Evolutionary conservation across 2,329 filamentous ascomycete genomes (phyloP).

Genomic region (Ophiostoma populinum): DNA sequence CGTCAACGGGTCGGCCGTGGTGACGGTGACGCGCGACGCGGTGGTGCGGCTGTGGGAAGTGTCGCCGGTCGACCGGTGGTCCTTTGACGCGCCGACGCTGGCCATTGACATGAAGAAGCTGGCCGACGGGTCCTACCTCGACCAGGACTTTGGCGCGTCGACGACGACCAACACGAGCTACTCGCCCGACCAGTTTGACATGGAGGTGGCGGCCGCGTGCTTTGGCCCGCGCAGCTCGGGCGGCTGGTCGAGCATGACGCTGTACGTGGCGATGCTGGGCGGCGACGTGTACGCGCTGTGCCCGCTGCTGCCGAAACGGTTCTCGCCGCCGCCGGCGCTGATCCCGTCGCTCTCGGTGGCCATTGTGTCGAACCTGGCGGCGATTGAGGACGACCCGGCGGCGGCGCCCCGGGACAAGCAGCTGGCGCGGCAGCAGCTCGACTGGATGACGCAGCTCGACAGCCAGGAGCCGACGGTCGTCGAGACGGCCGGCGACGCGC

Average conservation of each 20-base stretch:
- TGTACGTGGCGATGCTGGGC: conserved; percentile 91
- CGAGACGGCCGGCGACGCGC: conserved; percentile 31
- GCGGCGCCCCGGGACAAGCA: conserved; percentile 35
- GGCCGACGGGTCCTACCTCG: conserved; percentile 62
- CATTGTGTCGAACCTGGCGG: conserved; percentile 56
- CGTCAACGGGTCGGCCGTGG: conserved; percentile 60
- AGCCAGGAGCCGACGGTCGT: conserved; percentile 41
- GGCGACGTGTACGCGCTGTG: conserved; percentile 90
- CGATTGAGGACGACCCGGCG: conserved; percentile 40
- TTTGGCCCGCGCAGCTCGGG: conserved; percentile 53
- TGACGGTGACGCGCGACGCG: conserved; percentile 78
- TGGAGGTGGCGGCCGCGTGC: conserved; percentile 80
- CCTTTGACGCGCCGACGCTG: conserved; percentile 68
- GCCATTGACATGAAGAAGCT: conserved; percentile 81
- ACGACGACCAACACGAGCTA: conserved; percentile 64
- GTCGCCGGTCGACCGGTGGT: conserved; percentile 66
- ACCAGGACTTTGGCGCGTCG: conserved; percentile 70
- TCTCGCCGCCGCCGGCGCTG: conserved; percentile 60
- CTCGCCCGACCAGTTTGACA: conserved; percentile 77
- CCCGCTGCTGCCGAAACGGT: conserved; percentile 72
- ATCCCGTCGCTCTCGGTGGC: conserved; percentile 71
- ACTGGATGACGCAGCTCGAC: conserved; percentile 51
- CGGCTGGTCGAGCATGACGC: conserved; percentile 89
- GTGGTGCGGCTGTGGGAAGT: conserved; percentile 84
- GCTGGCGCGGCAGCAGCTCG: conserved; percentile 44